These are phyloP conservation scores for Chlorella sp. DNA, from an alignment of 139 green algal species.

Conservation along the genomic window DNA sequence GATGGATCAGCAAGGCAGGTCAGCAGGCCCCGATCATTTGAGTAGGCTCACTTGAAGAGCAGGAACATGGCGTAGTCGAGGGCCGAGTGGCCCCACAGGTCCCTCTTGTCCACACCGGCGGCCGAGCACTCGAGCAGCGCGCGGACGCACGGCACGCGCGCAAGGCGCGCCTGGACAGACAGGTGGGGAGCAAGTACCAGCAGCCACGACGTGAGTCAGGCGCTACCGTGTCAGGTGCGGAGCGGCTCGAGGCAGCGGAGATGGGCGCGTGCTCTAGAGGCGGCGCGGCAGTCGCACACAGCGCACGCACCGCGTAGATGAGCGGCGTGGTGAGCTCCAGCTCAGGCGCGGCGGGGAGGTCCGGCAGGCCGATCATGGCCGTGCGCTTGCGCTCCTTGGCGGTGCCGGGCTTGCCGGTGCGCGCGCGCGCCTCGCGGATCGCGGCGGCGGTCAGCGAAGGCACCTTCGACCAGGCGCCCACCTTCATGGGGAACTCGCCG, in stretches of 20 bases:
- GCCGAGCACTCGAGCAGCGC: neutral
- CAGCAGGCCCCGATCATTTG: too few relatives aligned
- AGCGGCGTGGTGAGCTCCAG: neutral
- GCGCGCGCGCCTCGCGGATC: neutral
- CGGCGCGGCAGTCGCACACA: neutral
- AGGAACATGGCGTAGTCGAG: neutral
- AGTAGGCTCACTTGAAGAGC: neutral
- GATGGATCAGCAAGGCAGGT: too few relatives aligned
- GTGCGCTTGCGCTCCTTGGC: neutral
- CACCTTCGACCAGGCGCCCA: neutral
- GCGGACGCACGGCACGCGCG: neutral
- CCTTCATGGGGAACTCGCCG: neutral
- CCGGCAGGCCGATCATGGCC: neutral
- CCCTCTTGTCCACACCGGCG: neutral
- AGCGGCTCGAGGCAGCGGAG: neutral
- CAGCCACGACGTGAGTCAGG: too few relatives aligned
- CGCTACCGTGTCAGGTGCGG: too few relatives aligned
- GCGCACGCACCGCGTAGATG: neutral
- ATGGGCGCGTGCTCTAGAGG: neutral
- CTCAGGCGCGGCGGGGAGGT: neutral
- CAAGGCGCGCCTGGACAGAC: neutral
- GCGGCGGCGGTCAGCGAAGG: neutral
- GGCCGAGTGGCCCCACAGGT: neutral
- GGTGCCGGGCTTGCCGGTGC: too few relatives aligned
- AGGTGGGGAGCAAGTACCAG: neutral